These are phyloP conservation scores for Drechslerella dactyloides DNA, from an alignment of 2,329 filamentous ascomycete species.

Conservation along the genomic window DNA sequence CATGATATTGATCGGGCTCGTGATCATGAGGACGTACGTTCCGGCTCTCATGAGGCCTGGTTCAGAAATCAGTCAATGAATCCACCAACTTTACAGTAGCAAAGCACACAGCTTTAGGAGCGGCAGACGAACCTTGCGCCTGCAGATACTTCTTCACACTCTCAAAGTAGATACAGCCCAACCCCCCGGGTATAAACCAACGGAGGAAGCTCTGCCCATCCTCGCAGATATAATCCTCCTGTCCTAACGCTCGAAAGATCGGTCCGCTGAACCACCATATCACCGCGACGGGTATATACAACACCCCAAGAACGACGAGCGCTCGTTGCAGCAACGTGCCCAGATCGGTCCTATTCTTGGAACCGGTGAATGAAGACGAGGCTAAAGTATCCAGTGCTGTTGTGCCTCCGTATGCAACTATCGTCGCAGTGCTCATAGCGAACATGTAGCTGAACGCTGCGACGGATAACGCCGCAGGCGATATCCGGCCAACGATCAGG, in stretches of 20 bases:
- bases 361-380: conserved; percentile 81
- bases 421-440: conserved; percentile 85
- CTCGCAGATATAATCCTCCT: conserved; percentile 76
- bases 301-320: conserved; percentile 72
- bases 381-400: conserved; percentile 86
- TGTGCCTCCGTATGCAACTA: conserved; percentile 82
- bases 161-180: conserved; percentile 89
- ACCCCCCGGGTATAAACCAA: conserved; percentile 76
- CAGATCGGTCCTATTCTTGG: conserved; percentile 76
- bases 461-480: conserved; percentile 78
- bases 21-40: conserved; percentile 81
- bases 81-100: background rate
- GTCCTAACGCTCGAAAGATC: conserved; percentile 75
- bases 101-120: background rate
- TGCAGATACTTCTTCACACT: conserved; percentile 84
- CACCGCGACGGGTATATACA: conserved; percentile 73
- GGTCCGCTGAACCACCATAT: conserved; percentile 78
- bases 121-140: conserved; percentile 67
- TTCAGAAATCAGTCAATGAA: conserved; percentile 52
- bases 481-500: conserved; percentile 78
- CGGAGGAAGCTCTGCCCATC: conserved; percentile 76
- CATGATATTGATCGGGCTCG: conserved; percentile 78
- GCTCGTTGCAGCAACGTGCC: conserved; percentile 79
- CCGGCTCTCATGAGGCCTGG: conserved; percentile 74
- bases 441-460: conserved; percentile 94